Base-by-base conservation (phyloP, 352 stramenopile genomes). In the Phytopythium litorale region DNA sequence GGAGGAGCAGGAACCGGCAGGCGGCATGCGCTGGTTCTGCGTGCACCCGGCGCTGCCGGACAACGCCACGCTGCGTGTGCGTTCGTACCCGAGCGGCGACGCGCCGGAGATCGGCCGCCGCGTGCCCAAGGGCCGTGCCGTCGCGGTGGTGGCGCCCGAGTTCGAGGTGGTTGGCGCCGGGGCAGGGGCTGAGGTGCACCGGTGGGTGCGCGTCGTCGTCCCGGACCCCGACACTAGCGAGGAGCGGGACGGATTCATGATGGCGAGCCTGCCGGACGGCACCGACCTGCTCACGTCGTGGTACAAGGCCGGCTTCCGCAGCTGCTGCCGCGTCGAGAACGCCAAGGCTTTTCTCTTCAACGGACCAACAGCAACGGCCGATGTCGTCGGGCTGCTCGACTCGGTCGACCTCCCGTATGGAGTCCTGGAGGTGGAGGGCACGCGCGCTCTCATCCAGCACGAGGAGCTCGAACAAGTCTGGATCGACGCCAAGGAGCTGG, bases 1-100 rank as follows among this genome's bases (percentile, higher is more conserved):
- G 11, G 9, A 32, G 30, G 42, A 28, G 45, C 35, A 15, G 8
- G 9, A 3, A 40, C 35, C 35, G 35, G 35, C 35, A 9, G 35
- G 19, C 30, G 25, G 53, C 9, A 92, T 92, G 84, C 84, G 81
- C 60, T 93, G 80, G 79, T 89, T 79, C 72, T 86, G 76, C 56
- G 63, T 91, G 40, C 66, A 87, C 55, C 78, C 79, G 33, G 73
- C 59, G 40, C 68, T 93, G 46, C 79, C 81, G 48, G 46, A 62
- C 35, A 73, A 87, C 54, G 81, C 84, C 25, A 71, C 78, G 69
- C 79, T 91, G 65, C 81, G 84, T 32, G 78, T 91, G 50, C 84
- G 84, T 56, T 60, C 68, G 19, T 72, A 80, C 25, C 78, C 84
- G 1, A 71, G 82, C 70, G 79, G 69, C 54, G 67, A 70, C 28